Evolutionary conservation across 2,329 filamentous ascomycete species (phyloP), one percentile per base, ranked within the genome.

Genomic region (Trichoderma koningiopsis): DNA sequence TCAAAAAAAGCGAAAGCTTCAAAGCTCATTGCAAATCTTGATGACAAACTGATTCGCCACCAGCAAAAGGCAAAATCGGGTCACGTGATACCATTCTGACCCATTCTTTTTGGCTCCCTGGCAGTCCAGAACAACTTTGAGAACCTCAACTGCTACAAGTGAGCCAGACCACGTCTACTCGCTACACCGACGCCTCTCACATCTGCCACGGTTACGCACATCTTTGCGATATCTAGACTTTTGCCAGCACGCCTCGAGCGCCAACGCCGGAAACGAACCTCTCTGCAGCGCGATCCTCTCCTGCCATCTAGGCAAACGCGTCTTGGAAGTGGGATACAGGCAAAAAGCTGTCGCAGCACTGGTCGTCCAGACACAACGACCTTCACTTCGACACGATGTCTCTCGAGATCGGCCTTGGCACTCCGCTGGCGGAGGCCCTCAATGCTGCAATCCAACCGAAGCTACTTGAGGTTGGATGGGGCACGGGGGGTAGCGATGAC

Each of bases 401-500:
- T 74, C 87, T 93, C 81, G 90, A 94, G 78, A 86, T 96, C 72
- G 83, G 87, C 67, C 86, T 92, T 73, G 91, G 92, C 75, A 93
- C 94, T 78, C 92, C 93, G 59, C 85, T 98, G 77, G 94, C 94
- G 73, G 88, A 94, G 74, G 92, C 93, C 72, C 88, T 99, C 67
- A 93, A 91, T 78, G 85, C 86, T 75, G 91, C 90, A 53, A 94
- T 98, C 72, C 92, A 96, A 81, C 91, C 93, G 37, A 98, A 98
- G 83, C 86, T 99, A 69, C 88, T 93, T 70, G 95, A 99, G 81
- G 91, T 94, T 73, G 95, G 94, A 76, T 98, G 96, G 95, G 94
- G 90, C 71, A 90, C 91, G 35, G 91, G 91, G 74, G 92, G 91
- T 71, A 82, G 83, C 68, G 91, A 93, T 74, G 93, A 95, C 79